Evolutionary conservation across 2,329 filamentous ascomycete genomes (phyloP).

Genomic region (Aspergillus candidus): DNA sequence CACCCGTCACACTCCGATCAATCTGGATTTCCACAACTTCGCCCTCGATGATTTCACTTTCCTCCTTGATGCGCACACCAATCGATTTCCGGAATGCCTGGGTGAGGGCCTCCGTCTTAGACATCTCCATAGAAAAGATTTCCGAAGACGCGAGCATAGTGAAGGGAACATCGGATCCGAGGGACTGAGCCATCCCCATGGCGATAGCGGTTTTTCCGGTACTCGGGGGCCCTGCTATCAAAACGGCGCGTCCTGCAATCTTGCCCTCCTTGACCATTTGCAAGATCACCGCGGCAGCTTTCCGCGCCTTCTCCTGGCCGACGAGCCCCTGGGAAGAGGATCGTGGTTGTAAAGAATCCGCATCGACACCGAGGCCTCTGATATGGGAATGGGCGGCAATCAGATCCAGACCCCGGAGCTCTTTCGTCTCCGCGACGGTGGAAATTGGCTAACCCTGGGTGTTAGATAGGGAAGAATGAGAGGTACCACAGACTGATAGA

Average conservation of each 20-base stretch:
- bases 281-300: slow-evolving; percentile 90
- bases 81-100: slow-evolving; percentile 99
- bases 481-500: not conserved
- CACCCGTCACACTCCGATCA: slow-evolving; percentile 88
- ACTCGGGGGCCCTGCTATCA: slow-evolving; percentile 92
- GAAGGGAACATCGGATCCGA: slow-evolving; percentile 91
- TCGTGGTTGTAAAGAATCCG: slow-evolving; percentile 82
- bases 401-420: slow-evolving; percentile 92
- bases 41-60: slow-evolving; percentile 98
- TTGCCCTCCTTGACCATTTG: slow-evolving; percentile 99
- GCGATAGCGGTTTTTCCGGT: slow-evolving; percentile 98
- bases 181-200: slow-evolving; percentile 96
- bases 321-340: slow-evolving; percentile 84
- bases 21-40: slow-evolving; percentile 99
- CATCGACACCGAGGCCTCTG: slow-evolving; percentile 86
- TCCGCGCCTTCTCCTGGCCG: slow-evolving; percentile 91
- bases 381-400: slow-evolving; percentile 98
- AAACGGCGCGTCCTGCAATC: slow-evolving; percentile 88
- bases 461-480: slow-evolving; percentile 9
- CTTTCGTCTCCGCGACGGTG: slow-evolving; percentile 90
- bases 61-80: slow-evolving; percentile 95
- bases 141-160: slow-evolving; percentile 93
- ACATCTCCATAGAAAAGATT: slow-evolving; percentile 99
- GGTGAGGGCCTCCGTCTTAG: slow-evolving; percentile 94
- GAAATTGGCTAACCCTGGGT: slow-evolving; percentile 51